Base-by-base conservation (phyloP, 768 basidiomycete genomes). In the Coprinopsis marcescibilis region DNA sequence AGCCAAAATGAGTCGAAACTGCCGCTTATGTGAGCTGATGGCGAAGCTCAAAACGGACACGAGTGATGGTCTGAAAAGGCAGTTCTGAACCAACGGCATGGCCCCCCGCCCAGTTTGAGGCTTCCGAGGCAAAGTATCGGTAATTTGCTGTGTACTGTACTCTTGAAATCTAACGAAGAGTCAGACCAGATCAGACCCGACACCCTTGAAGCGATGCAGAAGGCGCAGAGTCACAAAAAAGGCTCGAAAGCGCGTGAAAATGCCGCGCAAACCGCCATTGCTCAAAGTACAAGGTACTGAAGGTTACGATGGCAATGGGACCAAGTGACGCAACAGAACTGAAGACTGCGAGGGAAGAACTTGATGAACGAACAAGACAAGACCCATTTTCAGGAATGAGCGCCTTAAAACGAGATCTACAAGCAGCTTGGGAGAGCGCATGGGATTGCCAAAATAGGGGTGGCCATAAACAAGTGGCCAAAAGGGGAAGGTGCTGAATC, bases 401-500 rank as follows among this genome's bases (percentile, higher is more conserved):
- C 29, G 34, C 33, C 21, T 39, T 35, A 30, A 39, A 38, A 40
- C 46, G 48, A 54, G 58, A 56, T 55, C 46, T 48, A 34, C 38
- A 52, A 30, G 44, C 5, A 23, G 39, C 39, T 39, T 33, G 43
- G 37, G 40, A 30, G 14, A 30, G 48, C 52, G 54, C 55, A 54
- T 55, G 54, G 44, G 12, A 6, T 21, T 20, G 15, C 64, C 60
- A 35, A 48, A 60, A 59, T 46, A 47, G 65, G 65, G 43, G 53
- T 25, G 20, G 11, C 59, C 52, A 70, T 66, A 72, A 71, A 72
- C 60, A 64, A 66, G 57, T 59, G 59, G 35, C 68, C 62, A 25
- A 59, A 67, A 66, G 52, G 38, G 67, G 68, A 43, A 59, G 47
- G 26, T 27, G 30, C 17, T 39, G 42, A 57, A 67, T 67, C 63